phyloP scores from a whole-genome alignment of 495 filamentous ascomycete genomes.

The Durotheca rogersii region DNA sequence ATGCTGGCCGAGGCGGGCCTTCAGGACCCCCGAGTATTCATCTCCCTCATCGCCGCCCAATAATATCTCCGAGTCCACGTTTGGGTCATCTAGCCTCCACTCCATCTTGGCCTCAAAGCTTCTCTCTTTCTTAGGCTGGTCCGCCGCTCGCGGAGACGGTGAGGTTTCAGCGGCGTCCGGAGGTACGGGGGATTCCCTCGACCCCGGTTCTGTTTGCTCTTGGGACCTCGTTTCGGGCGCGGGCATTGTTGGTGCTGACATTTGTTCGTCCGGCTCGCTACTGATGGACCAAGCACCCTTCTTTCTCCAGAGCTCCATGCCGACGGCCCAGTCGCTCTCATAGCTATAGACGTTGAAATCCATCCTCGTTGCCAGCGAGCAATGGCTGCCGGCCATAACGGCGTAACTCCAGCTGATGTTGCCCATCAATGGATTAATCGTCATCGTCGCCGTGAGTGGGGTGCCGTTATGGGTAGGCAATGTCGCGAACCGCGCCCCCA shows the following conservation, averaged over 20 bases:
- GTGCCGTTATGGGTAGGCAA: slow-evolving; percentile 81
- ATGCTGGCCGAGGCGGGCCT: slow-evolving; percentile 82
- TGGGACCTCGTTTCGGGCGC: slow-evolving; percentile 48
- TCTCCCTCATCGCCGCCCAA: slow-evolving; percentile 36
- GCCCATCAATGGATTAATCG: slow-evolving; percentile 89
- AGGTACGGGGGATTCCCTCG: slow-evolving; percentile 37
- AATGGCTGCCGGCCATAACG: slow-evolving; percentile 74
- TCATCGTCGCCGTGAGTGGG: slow-evolving; percentile 89
- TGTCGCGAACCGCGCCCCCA: slow-evolving; percentile 86
- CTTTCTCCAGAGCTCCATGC: slow-evolving; percentile 84
- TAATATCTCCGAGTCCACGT: slow-evolving; percentile 7
- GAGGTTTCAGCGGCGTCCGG: slow-evolving; percentile 38
- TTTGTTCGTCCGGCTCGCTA: slow-evolving; percentile 39
- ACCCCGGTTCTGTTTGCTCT: slow-evolving; percentile 54
- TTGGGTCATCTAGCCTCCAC: slow-evolving; percentile 51
- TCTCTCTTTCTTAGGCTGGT: slow-evolving; percentile 39
- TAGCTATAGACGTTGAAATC: slow-evolving; percentile 98
- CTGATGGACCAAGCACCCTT: slow-evolving; percentile 44
- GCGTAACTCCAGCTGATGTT: slow-evolving; percentile 88
- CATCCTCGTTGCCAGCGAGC: slow-evolving; percentile 84
- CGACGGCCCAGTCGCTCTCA: slow-evolving; percentile 88
- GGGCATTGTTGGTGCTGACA: slow-evolving; percentile 6
- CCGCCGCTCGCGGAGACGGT: slow-evolving; percentile 41
- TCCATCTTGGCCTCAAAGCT: slow-evolving; percentile 58
- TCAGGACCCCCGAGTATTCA: slow-evolving; percentile 81